Conservation (phyloP, 306 rosid species). For the Dryas drummondii region DNA sequence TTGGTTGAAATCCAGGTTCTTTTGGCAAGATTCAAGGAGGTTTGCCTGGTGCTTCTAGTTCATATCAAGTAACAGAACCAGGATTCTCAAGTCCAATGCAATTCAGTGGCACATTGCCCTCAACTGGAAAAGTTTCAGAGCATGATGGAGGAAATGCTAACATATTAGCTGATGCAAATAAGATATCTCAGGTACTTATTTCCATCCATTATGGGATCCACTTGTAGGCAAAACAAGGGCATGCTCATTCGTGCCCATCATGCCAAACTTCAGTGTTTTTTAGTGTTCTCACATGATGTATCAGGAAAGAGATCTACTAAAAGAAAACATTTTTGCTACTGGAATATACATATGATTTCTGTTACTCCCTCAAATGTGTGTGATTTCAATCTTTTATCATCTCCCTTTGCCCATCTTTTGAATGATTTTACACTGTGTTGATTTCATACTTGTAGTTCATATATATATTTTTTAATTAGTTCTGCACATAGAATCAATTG, state of each 20-base stretch:
- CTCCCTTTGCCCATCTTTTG: background rate
- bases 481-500: background rate
- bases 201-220: background rate
- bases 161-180: constrained; percentile 52
- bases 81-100: constrained; percentile 53
- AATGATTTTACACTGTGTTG: background rate
- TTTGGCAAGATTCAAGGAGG: constrained; percentile 68
- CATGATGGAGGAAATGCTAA: constrained; percentile 63
- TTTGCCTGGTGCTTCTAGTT: constrained; percentile 41
- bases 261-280: constrained; percentile 2
- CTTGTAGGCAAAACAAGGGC: constrained; percentile 1
- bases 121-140: constrained; percentile 48
- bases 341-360: background rate
- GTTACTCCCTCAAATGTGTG: background rate
- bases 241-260: background rate
- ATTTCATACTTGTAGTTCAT: background rate
- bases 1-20: constrained; percentile 50
- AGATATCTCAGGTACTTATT: constrained; percentile 55
- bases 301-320: background rate
- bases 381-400: too few species aligned
- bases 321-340: background rate
- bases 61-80: constrained; percentile 51
- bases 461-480: background rate
- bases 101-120: constrained; percentile 40
- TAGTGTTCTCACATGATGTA: background rate